Conservation (phyloP, 2,329 filamentous ascomycete genomes). For the Alternaria tenuissima region DNA sequence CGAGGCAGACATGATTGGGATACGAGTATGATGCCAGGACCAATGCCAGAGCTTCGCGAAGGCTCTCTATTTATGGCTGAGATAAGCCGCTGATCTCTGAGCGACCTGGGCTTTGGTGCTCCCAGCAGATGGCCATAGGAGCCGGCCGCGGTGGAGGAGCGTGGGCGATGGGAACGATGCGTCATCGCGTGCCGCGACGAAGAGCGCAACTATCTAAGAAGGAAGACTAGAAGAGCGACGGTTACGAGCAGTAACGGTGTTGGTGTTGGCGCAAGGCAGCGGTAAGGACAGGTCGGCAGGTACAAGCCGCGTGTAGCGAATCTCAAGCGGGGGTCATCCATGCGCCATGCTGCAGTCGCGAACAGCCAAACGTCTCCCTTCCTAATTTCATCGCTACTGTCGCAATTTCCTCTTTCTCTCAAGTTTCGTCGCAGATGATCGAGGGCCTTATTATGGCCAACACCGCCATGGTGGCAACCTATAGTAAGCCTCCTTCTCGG, state of each 20-base stretch:
- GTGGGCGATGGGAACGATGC: background rate
- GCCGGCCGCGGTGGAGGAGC: background rate
- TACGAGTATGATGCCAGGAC: conserved; percentile 4
- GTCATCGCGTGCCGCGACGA: background rate
- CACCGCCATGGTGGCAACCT: conserved; percentile 16
- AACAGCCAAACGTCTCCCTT: conserved; percentile 6
- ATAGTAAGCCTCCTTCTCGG: conserved; percentile 15
- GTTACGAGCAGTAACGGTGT: background rate
- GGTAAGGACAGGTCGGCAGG: background rate
- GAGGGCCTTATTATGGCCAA: conserved; percentile 7
- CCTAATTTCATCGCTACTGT: background rate
- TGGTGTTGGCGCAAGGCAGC: background rate
- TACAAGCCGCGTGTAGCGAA: conserved; percentile 14
- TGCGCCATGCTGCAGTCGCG: conserved; percentile 7
- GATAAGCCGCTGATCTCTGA: conserved; percentile 10
- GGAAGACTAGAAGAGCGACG: conserved; percentile 1
- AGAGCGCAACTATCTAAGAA: background rate
- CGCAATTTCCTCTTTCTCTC: conserved; percentile 2
- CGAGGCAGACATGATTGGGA: conserved; percentile 23
- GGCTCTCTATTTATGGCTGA: conserved; percentile 15
- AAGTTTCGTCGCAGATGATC: conserved; percentile 1
- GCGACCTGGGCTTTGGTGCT: conserved; percentile 4
- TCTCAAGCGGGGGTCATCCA: background rate
- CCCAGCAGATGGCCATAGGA: background rate
- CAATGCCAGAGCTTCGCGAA: background rate